These are phyloP conservation scores for Chionographis japonica DNA, from an alignment of 106 monocot species.

Conservation along the genomic window DNA sequence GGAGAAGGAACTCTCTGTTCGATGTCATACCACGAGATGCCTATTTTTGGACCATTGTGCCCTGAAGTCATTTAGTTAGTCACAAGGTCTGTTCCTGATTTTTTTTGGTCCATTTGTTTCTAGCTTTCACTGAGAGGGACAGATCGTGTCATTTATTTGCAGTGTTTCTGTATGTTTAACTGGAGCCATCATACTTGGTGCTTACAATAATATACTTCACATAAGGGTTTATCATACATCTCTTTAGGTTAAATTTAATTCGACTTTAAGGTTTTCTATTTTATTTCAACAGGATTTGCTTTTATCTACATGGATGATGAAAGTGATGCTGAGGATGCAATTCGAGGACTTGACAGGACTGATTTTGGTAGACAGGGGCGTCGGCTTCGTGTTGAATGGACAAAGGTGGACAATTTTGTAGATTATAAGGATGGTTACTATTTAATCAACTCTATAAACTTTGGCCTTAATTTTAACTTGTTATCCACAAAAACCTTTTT, in stretches of 20 bases:
- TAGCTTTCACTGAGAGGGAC: conserved; percentile 37
- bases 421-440: background rate
- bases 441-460: background rate
- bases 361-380: conserved; percentile 93
- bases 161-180: conserved; percentile 5
- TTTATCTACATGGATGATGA: conserved; percentile 99
- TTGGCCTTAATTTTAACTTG: background rate
- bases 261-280: background rate
- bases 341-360: conserved; percentile 72
- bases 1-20: conserved; percentile 45
- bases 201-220: background rate
- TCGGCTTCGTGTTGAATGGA: conserved; percentile 90
- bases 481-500: background rate
- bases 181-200: conserved; percentile 1
- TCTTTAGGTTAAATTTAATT: background rate
- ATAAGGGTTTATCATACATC: background rate
- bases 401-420: conserved; percentile 46
- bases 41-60: conserved; percentile 53
- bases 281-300: conserved; percentile 68
- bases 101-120: conserved; percentile 33
- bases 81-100: conserved; percentile 84
- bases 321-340: conserved; percentile 94
- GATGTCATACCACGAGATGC: conserved; percentile 48
- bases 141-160: conserved; percentile 13
- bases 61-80: conserved; percentile 65